Evolutionary conservation across 371 early-diverging fungal species (phyloP).

Genomic region (Mucor sp.): DNA sequence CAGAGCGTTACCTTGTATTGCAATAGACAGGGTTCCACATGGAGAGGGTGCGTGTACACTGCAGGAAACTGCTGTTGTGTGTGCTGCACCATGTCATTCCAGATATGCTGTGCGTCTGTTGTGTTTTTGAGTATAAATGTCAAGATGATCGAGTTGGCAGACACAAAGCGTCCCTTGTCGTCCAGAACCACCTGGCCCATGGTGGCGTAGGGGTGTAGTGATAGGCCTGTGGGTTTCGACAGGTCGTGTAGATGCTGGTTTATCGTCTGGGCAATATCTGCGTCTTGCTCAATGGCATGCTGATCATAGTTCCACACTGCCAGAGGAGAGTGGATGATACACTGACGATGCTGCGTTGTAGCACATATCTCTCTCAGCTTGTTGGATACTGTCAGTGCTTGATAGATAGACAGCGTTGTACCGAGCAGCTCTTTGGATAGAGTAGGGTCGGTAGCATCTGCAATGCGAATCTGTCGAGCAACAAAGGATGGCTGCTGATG

Average conservation of each 20-base stretch:
- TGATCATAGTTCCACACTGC: slow-evolving; percentile 47
- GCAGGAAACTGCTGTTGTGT: slow-evolving; percentile 11
- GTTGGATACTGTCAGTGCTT: slow-evolving; percentile 2
- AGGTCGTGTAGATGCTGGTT: slow-evolving; percentile 28
- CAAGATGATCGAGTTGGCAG: slow-evolving; percentile 55
- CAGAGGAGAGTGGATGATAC: slow-evolving; percentile 62
- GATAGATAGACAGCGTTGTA: neutral
- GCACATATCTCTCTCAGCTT: slow-evolving; percentile 1
- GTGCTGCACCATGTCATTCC: slow-evolving; percentile 49
- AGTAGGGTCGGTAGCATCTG: neutral
- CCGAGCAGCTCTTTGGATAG: neutral
- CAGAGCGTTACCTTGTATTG: slow-evolving; percentile 32
- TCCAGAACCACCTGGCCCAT: slow-evolving; percentile 53
- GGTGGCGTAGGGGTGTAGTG: slow-evolving; percentile 52
- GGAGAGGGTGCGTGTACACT: neutral
- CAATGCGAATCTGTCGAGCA: slow-evolving; percentile 39
- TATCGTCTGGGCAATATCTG: slow-evolving; percentile 38
- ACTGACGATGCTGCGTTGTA: slow-evolving; percentile 14
- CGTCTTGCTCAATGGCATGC: slow-evolving; percentile 30
- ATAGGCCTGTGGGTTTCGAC: slow-evolving; percentile 37
- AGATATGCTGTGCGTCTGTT: slow-evolving; percentile 30
- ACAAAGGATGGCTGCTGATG: slow-evolving; percentile 11
- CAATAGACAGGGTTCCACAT: neutral
- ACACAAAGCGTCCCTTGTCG: slow-evolving; percentile 21
- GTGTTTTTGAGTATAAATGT: slow-evolving; percentile 32